Evolutionary conservation across 2,329 filamentous ascomycete genomes (phyloP).

Genomic region (Didymella pinodella): DNA sequence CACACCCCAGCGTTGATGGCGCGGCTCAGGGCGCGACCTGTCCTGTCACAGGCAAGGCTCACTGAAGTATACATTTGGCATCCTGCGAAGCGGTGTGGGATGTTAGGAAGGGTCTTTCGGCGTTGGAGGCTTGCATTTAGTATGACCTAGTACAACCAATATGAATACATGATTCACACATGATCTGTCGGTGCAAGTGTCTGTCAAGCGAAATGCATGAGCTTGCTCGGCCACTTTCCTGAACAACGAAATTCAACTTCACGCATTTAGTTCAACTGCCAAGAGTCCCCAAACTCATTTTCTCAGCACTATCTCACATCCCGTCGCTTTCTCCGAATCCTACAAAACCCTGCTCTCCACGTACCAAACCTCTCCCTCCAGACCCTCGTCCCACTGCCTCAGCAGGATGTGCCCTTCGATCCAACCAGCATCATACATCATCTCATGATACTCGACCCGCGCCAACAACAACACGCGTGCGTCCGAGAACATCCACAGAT

Average conservation of each 20-base stretch:
- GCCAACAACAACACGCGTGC: constrained; percentile 28
- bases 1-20: constrained; percentile 52
- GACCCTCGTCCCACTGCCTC: not conserved
- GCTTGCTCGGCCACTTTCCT: too few species aligned
- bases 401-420: constrained; percentile 25
- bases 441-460: constrained; percentile 22
- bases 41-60: constrained; percentile 52
- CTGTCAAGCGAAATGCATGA: too few species aligned
- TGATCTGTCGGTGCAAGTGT: too few species aligned
- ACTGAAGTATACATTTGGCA: not conserved
- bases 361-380: constrained; percentile 18
- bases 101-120: not conserved
- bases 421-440: constrained; percentile 25
- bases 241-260: too few species aligned
- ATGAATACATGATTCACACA: not conserved
- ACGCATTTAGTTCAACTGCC: too few species aligned
- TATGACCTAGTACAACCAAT: not conserved
- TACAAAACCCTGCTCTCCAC: constrained; percentile 16
- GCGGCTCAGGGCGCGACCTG: constrained; percentile 52
- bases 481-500: too few species aligned
- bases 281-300: not conserved
- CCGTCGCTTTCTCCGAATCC: constrained; percentile 17
- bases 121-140: constrained; percentile 15
- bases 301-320: constrained; percentile 11
- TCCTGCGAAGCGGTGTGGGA: not conserved